Conservation (phyloP, 495 filamentous ascomycete genomes). For the Cudoniella acicularis region DNA sequence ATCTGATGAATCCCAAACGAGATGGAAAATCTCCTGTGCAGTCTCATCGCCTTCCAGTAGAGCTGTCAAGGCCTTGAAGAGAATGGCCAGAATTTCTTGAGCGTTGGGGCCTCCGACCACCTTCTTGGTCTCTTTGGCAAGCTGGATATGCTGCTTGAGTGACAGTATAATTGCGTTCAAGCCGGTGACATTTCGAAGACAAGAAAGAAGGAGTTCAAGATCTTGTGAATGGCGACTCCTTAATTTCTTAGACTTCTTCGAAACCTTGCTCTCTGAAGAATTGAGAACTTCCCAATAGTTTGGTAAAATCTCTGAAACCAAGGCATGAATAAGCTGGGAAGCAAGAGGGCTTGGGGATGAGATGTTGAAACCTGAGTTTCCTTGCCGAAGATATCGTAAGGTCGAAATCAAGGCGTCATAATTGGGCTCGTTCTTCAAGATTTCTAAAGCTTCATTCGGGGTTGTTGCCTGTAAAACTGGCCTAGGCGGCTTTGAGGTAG, state of each 20-base stretch:
- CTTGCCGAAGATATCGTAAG: conserved; percentile 50
- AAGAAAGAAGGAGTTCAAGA: conserved; percentile 52
- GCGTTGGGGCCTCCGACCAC: conserved; percentile 35
- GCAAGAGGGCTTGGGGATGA: conserved; percentile 57
- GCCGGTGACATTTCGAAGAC: conserved; percentile 68
- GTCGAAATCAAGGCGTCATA: conserved; percentile 49
- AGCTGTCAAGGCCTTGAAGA: conserved; percentile 36
- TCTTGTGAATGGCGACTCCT: conserved; percentile 19
- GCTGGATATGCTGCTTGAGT: conserved; percentile 50
- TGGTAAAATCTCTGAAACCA: conserved; percentile 67
- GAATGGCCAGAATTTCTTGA: conserved; percentile 37
- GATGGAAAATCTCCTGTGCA: conserved; percentile 50
- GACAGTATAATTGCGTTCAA: conserved; percentile 64
- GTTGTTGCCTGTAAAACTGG: conserved; percentile 4
- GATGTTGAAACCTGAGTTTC: conserved; percentile 50
- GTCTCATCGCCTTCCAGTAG: conserved; percentile 55
- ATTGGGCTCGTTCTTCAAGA: conserved; percentile 62
- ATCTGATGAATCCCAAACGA: conserved; percentile 2
- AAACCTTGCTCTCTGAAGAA: conserved; percentile 32
- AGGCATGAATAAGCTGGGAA: conserved; percentile 64
- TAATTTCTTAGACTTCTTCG: conserved; percentile 8
- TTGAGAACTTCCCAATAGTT: conserved; percentile 70
- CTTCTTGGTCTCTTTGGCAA: conserved; percentile 39
- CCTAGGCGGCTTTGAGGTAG: neutral
- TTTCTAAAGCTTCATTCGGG: conserved; percentile 56